A percentile compares a stretch with the other conserved stretches of the same genome.
Conservation (phyloP, 2,329 filamentous ascomycete species). For the Paecilomyces formosus region DNA sequence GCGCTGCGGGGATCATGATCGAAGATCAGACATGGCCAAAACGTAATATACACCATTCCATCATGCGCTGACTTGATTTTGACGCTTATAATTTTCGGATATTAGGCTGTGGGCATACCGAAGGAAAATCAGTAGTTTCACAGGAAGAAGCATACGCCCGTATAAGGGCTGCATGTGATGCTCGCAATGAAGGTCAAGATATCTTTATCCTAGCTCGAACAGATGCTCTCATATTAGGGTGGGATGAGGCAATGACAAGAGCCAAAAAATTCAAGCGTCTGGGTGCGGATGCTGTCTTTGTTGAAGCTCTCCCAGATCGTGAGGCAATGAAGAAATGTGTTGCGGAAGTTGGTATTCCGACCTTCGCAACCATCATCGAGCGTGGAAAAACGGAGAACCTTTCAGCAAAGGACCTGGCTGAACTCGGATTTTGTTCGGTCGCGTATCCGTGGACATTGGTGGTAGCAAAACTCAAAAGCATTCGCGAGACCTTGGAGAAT, state of each 20-base stretch:
- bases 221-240: conserved; percentile 26
- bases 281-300: conserved; percentile 40
- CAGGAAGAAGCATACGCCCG: conserved; percentile 40
- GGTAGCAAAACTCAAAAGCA: conserved; percentile 5
- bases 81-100: background rate
- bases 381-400: conserved; percentile 37
- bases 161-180: conserved; percentile 40
- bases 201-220: conserved; percentile 42
- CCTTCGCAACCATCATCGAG: conserved; percentile 40
- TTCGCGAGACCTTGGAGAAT: conserved; percentile 19
- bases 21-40: conserved; percentile 46
- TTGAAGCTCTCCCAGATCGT: conserved; percentile 39
- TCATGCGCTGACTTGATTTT: background rate
- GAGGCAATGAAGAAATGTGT: conserved; percentile 34
- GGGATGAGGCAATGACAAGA: conserved; percentile 38
- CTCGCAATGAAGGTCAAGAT: conserved; percentile 38
- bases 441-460: conserved; percentile 7
- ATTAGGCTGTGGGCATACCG: conserved; percentile 39
- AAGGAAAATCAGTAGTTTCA: conserved; percentile 40
- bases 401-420: conserved; percentile 30
- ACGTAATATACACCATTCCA: conserved; percentile 17
- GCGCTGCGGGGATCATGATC: conserved; percentile 34
- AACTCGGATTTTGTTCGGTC: conserved; percentile 26
- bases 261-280: conserved; percentile 37
- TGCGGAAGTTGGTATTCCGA: conserved; percentile 30